Evolutionary conservation across 352 stramenopile species (phyloP), one percentile per base, ranked within the genome.

Genomic region (Plasmopara viticola): DNA sequence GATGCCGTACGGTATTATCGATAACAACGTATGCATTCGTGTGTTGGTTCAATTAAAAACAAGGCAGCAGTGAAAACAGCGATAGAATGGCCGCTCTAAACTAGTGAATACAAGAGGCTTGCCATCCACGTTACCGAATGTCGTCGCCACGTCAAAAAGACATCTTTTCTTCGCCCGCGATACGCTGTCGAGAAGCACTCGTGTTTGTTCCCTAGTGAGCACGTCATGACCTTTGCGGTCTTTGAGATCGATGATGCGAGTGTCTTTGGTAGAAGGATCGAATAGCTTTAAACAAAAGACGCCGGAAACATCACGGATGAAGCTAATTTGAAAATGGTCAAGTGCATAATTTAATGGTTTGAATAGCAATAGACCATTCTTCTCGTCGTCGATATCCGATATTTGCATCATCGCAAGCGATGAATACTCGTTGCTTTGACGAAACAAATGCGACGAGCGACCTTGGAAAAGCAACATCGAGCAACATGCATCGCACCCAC

Each of bases 361-460:
- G 51, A 65, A 65, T 31, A 60, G 29, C 33, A 65, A 37, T 42
- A 67, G 31, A 29, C 53, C 59, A 54, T 68, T 68, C 40, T 29
- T 55, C 53, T 38, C 59, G 42, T 66, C 53, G 37, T 66, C 59
- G 37, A 66, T 66, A 41, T 66, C 42, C n/a, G 52, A 62, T 58
- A 66, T 66, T 28, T 62, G 52, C 59, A 66, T 62, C 53, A 66
- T 53, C 25, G 15, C 12, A 39, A 44, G 7, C 17, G 48, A 48
- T 14, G 54, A 13, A 52, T 58, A 58, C 54, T 53, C 41, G 41
- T 66, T 62, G 47, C 48, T 66, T 8, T 41, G 46, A 17, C 59
- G 59, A 58, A 66, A 66, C 28, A 62, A 62, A 38, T 48, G 43
- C 29, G 29, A 48, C 2, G 25, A 48, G 43, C 15, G 53, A 58